Evolutionary conservation across 2,329 filamentous ascomycete species (phyloP).

Genomic region (Graphilbum ipis-grandicollis): DNA sequence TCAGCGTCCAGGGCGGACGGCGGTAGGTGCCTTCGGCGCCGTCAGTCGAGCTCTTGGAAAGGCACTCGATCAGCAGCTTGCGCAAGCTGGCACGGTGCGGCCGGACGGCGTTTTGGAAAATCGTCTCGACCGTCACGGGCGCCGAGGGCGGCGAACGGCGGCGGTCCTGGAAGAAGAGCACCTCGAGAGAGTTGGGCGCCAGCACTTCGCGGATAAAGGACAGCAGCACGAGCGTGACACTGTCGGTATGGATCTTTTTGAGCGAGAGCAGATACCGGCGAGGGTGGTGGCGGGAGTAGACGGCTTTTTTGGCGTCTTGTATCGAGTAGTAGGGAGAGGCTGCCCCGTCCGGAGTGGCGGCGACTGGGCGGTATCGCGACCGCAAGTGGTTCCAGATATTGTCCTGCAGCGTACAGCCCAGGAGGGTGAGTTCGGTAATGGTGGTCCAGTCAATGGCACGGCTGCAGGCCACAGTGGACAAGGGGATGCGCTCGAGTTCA

Average conservation of each 20-base stretch:
- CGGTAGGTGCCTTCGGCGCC: conserved; percentile 19
- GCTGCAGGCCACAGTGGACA: conserved; percentile 56
- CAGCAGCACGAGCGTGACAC: conserved; percentile 50
- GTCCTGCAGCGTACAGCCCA: conserved; percentile 57
- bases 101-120: conserved; percentile 53
- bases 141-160: conserved; percentile 27
- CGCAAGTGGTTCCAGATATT: conserved; percentile 58
- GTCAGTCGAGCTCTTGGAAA: conserved; percentile 34
- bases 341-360: too few species aligned
- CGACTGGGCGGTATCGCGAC: conserved; percentile 30
- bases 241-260: conserved; percentile 61
- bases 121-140: conserved; percentile 47
- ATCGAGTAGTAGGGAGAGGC: too few species aligned
- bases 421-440: conserved; percentile 54
- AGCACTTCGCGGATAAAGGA: conserved; percentile 62
- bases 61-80: conserved; percentile 59
- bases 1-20: conserved; percentile 57
- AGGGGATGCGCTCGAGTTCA: conserved; percentile 55
- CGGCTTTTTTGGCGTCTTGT: too few species aligned
- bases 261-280: conserved; percentile 47
- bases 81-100: conserved; percentile 54
- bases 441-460: conserved; percentile 59
- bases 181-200: conserved; percentile 63
- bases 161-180: conserved; percentile 57
- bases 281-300: too few species aligned